phyloP scores from a whole-genome alignment of 441 rosid genomes.

The Metrosideros polymorpha region DNA sequence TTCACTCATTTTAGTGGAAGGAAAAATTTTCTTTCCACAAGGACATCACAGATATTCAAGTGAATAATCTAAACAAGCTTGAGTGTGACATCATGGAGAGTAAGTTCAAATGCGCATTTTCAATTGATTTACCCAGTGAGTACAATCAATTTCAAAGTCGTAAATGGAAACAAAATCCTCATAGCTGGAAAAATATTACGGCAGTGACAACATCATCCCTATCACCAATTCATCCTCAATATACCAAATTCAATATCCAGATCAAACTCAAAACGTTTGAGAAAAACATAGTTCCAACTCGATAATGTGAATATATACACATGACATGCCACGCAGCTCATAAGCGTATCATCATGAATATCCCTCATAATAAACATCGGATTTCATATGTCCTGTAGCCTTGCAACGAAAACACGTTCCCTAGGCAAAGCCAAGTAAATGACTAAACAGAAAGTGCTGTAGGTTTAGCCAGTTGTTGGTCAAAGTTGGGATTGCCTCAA shows the following conservation, averaged over 20 bases:
- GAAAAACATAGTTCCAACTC: neutral
- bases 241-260: neutral
- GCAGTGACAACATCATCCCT: neutral
- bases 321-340: neutral
- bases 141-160: neutral
- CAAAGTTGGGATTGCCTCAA: neutral
- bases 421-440: neutral
- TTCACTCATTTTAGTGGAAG: neutral
- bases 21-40: neutral
- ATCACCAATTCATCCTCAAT: neutral
- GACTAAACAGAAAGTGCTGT: neutral
- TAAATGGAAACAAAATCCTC: neutral
- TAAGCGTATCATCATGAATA: neutral
- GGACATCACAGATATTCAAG: neutral
- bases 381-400: neutral
- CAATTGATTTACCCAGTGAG: neutral
- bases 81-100: neutral
- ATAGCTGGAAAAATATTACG: neutral
- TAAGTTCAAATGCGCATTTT: neutral
- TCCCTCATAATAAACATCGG: neutral
- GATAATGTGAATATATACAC: neutral
- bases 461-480: neutral
- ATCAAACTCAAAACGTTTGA: neutral
- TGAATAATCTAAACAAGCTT: neutral
- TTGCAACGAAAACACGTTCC: neutral